Evolutionary conservation across 106 monocot genomes (phyloP).

Genomic region (Posidonia australis): DNA sequence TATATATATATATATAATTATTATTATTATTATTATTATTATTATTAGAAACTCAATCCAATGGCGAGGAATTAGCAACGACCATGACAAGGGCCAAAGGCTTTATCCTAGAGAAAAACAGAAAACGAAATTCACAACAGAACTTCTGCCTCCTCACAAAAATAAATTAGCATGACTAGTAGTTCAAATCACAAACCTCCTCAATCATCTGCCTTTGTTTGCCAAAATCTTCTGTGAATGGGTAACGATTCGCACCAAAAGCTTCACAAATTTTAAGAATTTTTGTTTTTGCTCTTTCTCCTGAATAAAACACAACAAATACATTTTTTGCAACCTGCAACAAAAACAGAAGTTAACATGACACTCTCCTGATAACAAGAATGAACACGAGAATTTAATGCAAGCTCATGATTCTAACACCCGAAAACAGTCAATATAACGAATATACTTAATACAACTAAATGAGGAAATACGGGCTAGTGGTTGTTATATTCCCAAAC

Average conservation of each 20-base stretch:
- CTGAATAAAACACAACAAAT: constrained; percentile 90
- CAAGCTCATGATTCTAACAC: not conserved
- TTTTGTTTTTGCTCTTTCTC: constrained; percentile 94
- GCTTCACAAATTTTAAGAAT: constrained; percentile 98
- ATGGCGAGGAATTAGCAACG: too few relatives aligned
- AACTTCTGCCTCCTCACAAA: too few relatives aligned
- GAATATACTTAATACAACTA: not conserved
- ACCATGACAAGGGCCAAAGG: too few relatives aligned
- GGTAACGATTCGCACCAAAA: constrained; percentile 93
- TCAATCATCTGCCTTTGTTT: constrained; percentile 69
- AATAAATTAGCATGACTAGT: too few relatives aligned
- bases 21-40: too few relatives aligned
- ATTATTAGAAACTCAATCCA: too few relatives aligned
- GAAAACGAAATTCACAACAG: too few relatives aligned
- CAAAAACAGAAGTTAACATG: not conserved
- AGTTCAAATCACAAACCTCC: constrained; percentile 67
- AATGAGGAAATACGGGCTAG: not conserved
- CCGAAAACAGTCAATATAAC: not conserved
- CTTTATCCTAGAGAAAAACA: too few relatives aligned
- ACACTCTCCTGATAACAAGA: not conserved
- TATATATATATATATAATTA: too few relatives aligned
- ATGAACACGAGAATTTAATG: not conserved
- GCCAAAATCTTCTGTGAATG: constrained; percentile 71
- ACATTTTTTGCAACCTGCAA: constrained; percentile 82
- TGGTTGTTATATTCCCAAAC: too few relatives aligned